Conservation (phyloP, 192 early-diverging fungal species). For the Backusella mclennaniae region DNA sequence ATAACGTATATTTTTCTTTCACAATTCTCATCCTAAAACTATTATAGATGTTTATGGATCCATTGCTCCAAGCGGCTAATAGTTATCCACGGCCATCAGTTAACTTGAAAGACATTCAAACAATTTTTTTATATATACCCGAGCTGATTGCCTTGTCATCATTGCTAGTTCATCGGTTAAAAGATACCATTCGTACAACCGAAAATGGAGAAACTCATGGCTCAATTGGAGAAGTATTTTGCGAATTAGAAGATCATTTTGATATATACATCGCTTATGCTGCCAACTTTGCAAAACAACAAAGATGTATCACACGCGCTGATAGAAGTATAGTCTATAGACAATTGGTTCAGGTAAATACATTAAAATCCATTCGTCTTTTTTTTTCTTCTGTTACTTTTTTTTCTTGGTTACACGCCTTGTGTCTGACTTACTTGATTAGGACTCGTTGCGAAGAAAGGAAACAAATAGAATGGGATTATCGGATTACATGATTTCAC, state of each 20-base stretch:
- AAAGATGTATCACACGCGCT: conserved; percentile 23
- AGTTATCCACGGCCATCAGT: conserved; percentile 26
- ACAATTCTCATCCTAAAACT: neutral
- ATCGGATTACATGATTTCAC: conserved; percentile 72
- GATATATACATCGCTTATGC: conserved; percentile 39
- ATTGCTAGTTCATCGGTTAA: conserved; percentile 19
- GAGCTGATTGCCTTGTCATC: conserved; percentile 37
- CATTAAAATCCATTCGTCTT: neutral
- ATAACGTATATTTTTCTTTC: neutral
- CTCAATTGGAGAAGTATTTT: conserved; percentile 34
- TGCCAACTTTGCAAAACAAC: conserved; percentile 32
- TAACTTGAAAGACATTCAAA: conserved; percentile 32
- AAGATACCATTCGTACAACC: neutral
- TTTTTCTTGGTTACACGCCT: conserved; percentile 5
- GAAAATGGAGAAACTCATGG: conserved; percentile 9
- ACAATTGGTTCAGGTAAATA: conserved; percentile 34
- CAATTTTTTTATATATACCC: conserved; percentile 39
- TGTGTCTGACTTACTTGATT: conserved; percentile 21
- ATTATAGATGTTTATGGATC: conserved; percentile 43
- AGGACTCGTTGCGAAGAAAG: conserved; percentile 43
- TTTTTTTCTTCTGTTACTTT: neutral
- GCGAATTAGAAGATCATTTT: conserved; percentile 33
- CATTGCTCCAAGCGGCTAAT: conserved; percentile 30
- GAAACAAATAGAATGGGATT: conserved; percentile 63
- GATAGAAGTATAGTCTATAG: conserved; percentile 33